A percentile compares a stretch with the other conserved stretches of the same genome.
Evolutionary conservation across 2,329 filamentous ascomycete genomes (phyloP).

Genomic region (Fusarium sulawesiense): DNA sequence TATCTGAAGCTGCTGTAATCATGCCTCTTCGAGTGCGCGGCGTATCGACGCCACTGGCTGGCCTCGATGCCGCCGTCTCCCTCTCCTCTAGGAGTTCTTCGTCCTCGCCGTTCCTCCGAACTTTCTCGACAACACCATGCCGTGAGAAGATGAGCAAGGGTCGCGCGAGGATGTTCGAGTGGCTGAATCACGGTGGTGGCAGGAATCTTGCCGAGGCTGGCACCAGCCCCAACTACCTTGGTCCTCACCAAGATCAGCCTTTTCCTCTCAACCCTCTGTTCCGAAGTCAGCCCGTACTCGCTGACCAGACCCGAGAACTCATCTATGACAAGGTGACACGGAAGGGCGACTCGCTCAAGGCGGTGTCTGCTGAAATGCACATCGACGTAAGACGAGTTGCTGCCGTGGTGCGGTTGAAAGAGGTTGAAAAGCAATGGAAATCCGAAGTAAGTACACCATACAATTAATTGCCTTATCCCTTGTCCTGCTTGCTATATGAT

Average conservation of each 20-base stretch:
- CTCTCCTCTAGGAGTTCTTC: conserved; percentile 18
- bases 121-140: conserved; percentile 56
- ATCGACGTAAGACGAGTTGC: conserved; percentile 87
- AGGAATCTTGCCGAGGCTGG: conserved; percentile 41
- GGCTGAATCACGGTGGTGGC: conserved; percentile 49
- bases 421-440: conserved; percentile 83
- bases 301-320: conserved; percentile 76
- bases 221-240: conserved; percentile 53
- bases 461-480: conserved; percentile 1
- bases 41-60: conserved; percentile 47
- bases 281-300: conserved; percentile 76
- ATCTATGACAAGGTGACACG: conserved; percentile 77
- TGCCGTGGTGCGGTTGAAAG: conserved; percentile 86
- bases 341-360: conserved; percentile 76
- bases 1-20: conserved; percentile 33
- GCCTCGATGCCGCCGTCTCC: conserved; percentile 46
- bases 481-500: conserved; percentile 57
- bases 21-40: conserved; percentile 52
- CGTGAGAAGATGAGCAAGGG: conserved; percentile 53
- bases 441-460: conserved; percentile 71
- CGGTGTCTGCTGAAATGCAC: conserved; percentile 79
- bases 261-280: conserved; percentile 82
- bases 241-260: conserved; percentile 60
- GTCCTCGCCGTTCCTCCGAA: conserved; percentile 41
- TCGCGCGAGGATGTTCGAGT: conserved; percentile 55